A percentile compares a stretch with the other conserved stretches of the same genome.
phyloP scores from a whole-genome alignment of 1,284 basidiomycete species.

The Schizopora paradoxa region DNA sequence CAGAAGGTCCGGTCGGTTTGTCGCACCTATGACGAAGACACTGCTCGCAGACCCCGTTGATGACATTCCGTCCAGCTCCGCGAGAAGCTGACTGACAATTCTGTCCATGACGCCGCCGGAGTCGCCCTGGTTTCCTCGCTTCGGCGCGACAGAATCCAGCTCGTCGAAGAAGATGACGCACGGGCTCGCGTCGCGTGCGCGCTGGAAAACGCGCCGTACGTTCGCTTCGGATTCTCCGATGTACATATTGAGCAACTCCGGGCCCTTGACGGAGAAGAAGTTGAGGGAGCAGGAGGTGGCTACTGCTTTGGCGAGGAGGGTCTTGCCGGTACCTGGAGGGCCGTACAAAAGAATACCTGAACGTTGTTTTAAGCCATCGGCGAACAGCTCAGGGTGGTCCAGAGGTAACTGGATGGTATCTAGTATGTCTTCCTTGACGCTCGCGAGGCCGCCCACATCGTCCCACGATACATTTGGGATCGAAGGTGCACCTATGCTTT shows the following conservation, averaged over 20 bases:
- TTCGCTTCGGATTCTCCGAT: constrained; percentile 98
- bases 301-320: constrained; percentile 88
- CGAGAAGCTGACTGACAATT: constrained; percentile 93
- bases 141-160: constrained; percentile 93
- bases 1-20: constrained; percentile 92
- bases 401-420: constrained; percentile 97
- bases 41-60: constrained; percentile 54
- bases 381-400: constrained; percentile 91
- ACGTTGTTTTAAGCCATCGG: constrained; percentile 90
- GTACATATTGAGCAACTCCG: constrained; percentile 95
- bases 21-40: constrained; percentile 97
- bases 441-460: constrained; percentile 89
- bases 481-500: constrained; percentile 93
- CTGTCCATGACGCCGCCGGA: constrained; percentile 97
- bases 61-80: constrained; percentile 92
- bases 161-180: constrained; percentile 99
- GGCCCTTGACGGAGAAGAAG: constrained; percentile 96
- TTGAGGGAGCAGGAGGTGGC: constrained; percentile 91
- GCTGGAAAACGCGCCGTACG: constrained; percentile 88
- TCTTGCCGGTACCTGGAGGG: constrained; percentile 96
- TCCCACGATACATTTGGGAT: constrained; percentile 98
- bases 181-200: constrained; percentile 84
- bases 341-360: constrained; percentile 94
- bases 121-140: constrained; percentile 91
- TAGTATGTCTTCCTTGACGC: constrained; percentile 90